phyloP scores from a whole-genome alignment of 2,329 filamentous ascomycete genomes.

The Tolypocladium endophyticum region DNA sequence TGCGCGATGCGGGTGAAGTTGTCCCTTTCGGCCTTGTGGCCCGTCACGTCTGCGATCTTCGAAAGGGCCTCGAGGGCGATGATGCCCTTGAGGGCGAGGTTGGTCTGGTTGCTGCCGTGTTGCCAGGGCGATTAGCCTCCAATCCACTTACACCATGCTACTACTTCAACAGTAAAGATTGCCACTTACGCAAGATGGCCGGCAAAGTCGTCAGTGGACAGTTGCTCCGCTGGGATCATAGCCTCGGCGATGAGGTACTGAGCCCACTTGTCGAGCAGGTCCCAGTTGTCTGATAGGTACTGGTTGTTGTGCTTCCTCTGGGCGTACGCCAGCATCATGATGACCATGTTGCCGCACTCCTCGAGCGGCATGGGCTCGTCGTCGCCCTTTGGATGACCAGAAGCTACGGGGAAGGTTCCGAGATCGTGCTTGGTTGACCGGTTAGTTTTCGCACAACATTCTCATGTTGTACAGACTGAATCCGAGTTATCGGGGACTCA shows the following conservation, averaged over 20 bases:
- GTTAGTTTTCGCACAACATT: not conserved
- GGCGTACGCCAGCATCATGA: conserved; percentile 64
- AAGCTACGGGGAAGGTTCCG: conserved; percentile 60
- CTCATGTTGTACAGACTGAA: not conserved
- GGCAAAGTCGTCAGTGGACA: conserved; percentile 78
- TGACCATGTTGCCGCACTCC: conserved; percentile 73
- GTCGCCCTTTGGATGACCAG: conserved; percentile 56
- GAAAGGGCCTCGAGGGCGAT: conserved; percentile 75
- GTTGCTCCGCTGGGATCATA: conserved; percentile 63
- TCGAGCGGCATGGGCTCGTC: conserved; percentile 71
- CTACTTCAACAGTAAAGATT: not conserved
- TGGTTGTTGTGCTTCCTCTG: conserved; percentile 41
- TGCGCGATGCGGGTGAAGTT: conserved; percentile 54
- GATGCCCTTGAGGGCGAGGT: conserved; percentile 75
- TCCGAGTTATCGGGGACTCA: not conserved
- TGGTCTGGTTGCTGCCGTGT: conserved; percentile 53
- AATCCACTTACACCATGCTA: not conserved
- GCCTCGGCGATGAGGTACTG: conserved; percentile 66
- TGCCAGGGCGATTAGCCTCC: not conserved
- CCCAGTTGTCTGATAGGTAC: conserved; percentile 57
- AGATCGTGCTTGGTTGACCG: conserved; percentile 52
- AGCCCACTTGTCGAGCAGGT: conserved; percentile 68
- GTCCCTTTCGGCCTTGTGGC: conserved; percentile 43
- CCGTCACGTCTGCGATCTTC: conserved; percentile 53
- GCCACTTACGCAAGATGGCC: conserved; percentile 39